A percentile compares a stretch with the other conserved stretches of the same genome.
Evolutionary conservation across 371 early-diverging fungal species (phyloP).

Genomic region (Lichtheimia corymbifera): DNA sequence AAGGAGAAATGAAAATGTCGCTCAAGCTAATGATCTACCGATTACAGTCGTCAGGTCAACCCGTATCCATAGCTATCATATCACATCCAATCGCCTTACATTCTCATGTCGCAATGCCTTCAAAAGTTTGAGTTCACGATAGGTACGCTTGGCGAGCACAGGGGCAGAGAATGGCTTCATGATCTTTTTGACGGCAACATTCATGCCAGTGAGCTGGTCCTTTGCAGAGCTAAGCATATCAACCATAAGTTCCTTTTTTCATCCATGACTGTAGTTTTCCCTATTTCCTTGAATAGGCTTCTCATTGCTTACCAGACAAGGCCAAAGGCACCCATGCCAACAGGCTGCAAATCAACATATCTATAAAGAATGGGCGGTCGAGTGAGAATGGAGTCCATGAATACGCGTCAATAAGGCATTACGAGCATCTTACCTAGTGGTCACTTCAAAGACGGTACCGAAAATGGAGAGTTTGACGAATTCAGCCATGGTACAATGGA

Average conservation of each 20-base stretch:
- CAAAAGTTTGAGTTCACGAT: constrained; percentile 89
- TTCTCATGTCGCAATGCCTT: constrained; percentile 90
- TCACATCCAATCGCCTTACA: constrained; percentile 35
- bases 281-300: neutral
- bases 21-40: constrained; percentile 77
- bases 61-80: no score
- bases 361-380: constrained; percentile 32
- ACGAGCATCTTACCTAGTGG: constrained; percentile 63
- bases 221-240: constrained; percentile 74
- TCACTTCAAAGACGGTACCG: constrained; percentile 93
- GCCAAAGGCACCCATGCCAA: constrained; percentile 98
- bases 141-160: constrained; percentile 92
- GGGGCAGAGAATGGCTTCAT: constrained; percentile 91
- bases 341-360: constrained; percentile 90
- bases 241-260: constrained; percentile 2
- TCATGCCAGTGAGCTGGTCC: constrained; percentile 78
- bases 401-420: neutral
- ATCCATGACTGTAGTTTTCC: neutral
- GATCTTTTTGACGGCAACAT: constrained; percentile 95
- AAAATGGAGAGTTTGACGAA: constrained; percentile 86
- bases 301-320: constrained; percentile 79
- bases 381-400: neutral
- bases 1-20: constrained; percentile 90
- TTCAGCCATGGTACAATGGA: constrained; percentile 63
- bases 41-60: neutral